These are phyloP conservation scores for Asterella californica DNA, from an alignment of 225 moss, liverwort and hornwort genomes.

Conservation along the genomic window DNA sequence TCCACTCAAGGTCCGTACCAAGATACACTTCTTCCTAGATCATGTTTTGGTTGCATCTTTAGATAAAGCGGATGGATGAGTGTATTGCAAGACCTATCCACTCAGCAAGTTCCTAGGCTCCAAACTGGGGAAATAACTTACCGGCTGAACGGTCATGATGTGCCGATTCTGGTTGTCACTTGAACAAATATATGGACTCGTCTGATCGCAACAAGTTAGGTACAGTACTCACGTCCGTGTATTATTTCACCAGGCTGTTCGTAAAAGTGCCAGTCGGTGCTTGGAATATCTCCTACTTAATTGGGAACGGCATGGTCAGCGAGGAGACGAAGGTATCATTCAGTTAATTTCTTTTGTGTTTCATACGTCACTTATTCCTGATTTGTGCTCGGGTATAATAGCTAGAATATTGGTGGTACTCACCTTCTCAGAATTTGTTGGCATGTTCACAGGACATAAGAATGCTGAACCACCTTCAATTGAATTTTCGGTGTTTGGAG, in stretches of 20 bases:
- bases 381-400: background rate
- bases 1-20: conserved; percentile 55
- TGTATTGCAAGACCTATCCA: no score
- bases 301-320: conserved; percentile 33
- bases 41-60: no score
- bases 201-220: background rate
- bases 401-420: background rate
- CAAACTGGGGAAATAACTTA: no score
- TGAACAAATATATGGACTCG: no score
- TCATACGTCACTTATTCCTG: background rate
- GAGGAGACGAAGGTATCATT: conserved; percentile 30
- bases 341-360: background rate
- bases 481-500: conserved; percentile 36
- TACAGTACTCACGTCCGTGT: background rate
- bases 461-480: conserved; percentile 33
- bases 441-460: conserved; percentile 31
- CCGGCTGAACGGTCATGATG: no score
- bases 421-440: background rate
- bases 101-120: no score
- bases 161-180: no score
- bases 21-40: background rate
- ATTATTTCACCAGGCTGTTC: conserved; percentile 45
- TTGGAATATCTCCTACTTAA: conserved; percentile 43
- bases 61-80: background rate
- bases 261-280: conserved; percentile 60